These are phyloP conservation scores for Quercus aquifolioides DNA, from an alignment of 306 rosid genomes.

Conservation along the genomic window DNA sequence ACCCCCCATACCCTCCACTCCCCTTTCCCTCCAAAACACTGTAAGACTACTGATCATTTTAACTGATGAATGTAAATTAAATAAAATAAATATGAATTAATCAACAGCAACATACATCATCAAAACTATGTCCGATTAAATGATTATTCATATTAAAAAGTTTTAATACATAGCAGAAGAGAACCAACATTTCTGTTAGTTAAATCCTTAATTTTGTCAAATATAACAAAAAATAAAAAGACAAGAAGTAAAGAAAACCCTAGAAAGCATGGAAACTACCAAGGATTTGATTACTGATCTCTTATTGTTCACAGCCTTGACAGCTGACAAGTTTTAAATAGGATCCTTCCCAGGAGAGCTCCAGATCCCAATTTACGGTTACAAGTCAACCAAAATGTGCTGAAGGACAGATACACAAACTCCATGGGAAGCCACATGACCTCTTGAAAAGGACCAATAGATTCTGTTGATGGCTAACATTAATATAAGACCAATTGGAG, in stretches of 20 bases:
- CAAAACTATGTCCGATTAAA: background rate
- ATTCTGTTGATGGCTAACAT: background rate
- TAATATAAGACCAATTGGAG: background rate
- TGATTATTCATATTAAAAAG: background rate
- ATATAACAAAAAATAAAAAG: background rate
- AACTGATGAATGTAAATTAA: background rate
- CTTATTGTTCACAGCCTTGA: background rate
- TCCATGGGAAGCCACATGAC: background rate
- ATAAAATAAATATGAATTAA: background rate
- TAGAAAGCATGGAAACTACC: background rate
- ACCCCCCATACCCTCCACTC: too few species aligned
- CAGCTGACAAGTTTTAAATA: background rate
- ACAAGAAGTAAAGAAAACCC: background rate
- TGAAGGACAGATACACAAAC: background rate
- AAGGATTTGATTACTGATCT: background rate
- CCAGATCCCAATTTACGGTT: background rate
- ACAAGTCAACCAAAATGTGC: background rate
- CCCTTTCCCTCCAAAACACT: too few species aligned
- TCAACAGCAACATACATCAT: background rate
- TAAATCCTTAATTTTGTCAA: background rate
- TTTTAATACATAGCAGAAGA: background rate
- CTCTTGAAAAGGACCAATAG: background rate
- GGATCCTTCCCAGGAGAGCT: background rate
- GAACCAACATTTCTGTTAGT: background rate
- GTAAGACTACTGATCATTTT: background rate